Base-by-base conservation (phyloP, 345 rosid genomes). In the Syzygium aqueum region DNA sequence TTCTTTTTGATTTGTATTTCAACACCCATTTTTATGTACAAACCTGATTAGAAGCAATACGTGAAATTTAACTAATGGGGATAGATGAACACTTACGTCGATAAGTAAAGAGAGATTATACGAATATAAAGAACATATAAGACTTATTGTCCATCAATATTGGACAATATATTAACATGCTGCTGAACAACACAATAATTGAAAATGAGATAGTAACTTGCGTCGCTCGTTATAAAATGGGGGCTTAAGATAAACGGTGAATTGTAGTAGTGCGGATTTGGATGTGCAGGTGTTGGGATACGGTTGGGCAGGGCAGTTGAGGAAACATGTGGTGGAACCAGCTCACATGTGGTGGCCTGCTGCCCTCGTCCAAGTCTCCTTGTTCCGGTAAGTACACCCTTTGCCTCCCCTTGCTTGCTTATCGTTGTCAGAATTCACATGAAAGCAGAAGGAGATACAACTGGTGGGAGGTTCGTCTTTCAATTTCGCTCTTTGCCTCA, bases 271-370 rank as follows among this genome's bases (percentile, higher is more conserved):
- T 43, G 65, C 43, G 65, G 25, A 59, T 57, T 28, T 17, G 86
- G n/a, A 30, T 6, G 19, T 53, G 85, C 84, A 97, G 99, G 99
- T 97, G 11, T 40, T 97, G 49, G 99, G 99, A 40, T 97, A 97
- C 53, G 98, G 98, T 0, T 97, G 99, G 99, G 99, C 99, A 11
- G 99, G 99, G 87, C 90, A 96, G 67, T 84, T 97, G 85, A 93
- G 98, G 91, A 95, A 96, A 89, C 96, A 95, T 56, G 98, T 97
- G 86, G 99, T 97, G 50, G 99, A 97, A 85, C 99, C 99, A 16
- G 99, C 98, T 13, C 97, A 96, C 59, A 97, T 97, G 99, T 97
- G 99, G 99, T 97, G 99, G 99, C 99, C 99, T 0, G 84, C 86
- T 88, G 89, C 98, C 65, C 92, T 97, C 84, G 99, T 94, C 89